Base-by-base conservation (phyloP, 129 eudicot genomes). In the Smallanthus sonchifolius region DNA sequence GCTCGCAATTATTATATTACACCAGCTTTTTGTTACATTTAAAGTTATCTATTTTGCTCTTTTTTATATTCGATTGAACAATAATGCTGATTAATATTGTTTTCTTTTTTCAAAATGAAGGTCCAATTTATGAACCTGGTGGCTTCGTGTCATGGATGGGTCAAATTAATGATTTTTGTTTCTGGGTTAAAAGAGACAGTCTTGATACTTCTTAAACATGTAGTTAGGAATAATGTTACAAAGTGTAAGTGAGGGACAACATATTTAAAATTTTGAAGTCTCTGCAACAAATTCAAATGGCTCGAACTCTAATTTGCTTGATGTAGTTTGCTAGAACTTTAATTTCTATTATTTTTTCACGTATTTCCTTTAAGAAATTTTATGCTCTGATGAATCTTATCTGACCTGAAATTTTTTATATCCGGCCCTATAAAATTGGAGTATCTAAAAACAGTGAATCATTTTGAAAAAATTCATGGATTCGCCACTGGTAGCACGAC, bases 131-230 rank as follows among this genome's bases (percentile, higher is more conserved):
- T 77, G 83, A 88, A 69, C 73, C 92, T 65, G 95, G 86, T 51
- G 86, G 92, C 56, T 59, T 84, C 52, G 80, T 81, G 24, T 85
- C 94, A 67, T 92, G 95, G 96, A 80, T 39, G 84, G 86, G 62
- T 44, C 79, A 69, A 30, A 48, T 49, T 10, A 51, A 83, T 19
- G 80, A 92, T 37, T 83, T 83, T 92, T 69, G 73, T 68, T 65
- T 90, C 95, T 1, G 98, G 96, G 67, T 72, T 73, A 4, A 83
- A 69, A 52, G 92, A 73, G 85, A n/a, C n/a, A 42, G 24, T 86
- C 44, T 62, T 86, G 48, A 69, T 92, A 81, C 88, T 82, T 8
- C 98, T 92, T 16, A 87, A 86, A 77, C 96, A 92, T 77, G 92
- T 90, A 44, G 89, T 89, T 84, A 95, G 96, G 10, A 92, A 92